A percentile compares a stretch with the other conserved stretches of the same genome.
These are phyloP conservation scores for Mycena galopus DNA, from an alignment of 768 basidiomycete genomes.

Conservation along the genomic window DNA sequence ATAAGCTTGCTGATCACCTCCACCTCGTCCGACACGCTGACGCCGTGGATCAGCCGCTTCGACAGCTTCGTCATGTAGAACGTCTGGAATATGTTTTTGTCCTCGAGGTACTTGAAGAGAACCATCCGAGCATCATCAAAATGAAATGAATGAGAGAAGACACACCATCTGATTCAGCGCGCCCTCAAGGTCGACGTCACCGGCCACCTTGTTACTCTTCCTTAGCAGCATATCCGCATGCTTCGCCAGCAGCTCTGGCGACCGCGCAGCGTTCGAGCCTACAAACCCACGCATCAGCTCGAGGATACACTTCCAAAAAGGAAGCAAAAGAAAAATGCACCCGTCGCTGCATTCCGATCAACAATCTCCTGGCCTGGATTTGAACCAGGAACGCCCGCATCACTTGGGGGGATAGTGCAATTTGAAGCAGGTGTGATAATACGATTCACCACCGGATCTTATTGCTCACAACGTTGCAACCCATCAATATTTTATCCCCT, in stretches of 20 bases:
- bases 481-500: no score
- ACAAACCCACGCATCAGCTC: neutral
- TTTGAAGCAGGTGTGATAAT: no score
- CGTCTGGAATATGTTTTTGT: conserved; percentile 98
- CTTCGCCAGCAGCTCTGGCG: conserved; percentile 93
- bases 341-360: conserved; percentile 92
- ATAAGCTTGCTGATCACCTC: conserved; percentile 98
- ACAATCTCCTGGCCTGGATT: no score
- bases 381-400: no score
- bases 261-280: conserved; percentile 67
- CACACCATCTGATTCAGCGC: conserved; percentile 91
- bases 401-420: no score
- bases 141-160: neutral
- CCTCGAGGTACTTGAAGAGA: conserved; percentile 97
- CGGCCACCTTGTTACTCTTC: conserved; percentile 97
- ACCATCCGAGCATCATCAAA: conserved; percentile 84
- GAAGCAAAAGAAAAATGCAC: conserved; percentile 53
- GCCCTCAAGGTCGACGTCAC: conserved; percentile 91
- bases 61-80: conserved; percentile 97
- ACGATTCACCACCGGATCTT: no score
- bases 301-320: neutral
- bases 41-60: conserved; percentile 90
- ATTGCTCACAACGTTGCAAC: no score
- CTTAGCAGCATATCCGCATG: conserved; percentile 92
- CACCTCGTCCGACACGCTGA: conserved; percentile 96